Evolutionary conservation across 2,329 filamentous ascomycete species (phyloP), one percentile per base, ranked within the genome.

Genomic region (Colletotrichum falcatum): DNA sequence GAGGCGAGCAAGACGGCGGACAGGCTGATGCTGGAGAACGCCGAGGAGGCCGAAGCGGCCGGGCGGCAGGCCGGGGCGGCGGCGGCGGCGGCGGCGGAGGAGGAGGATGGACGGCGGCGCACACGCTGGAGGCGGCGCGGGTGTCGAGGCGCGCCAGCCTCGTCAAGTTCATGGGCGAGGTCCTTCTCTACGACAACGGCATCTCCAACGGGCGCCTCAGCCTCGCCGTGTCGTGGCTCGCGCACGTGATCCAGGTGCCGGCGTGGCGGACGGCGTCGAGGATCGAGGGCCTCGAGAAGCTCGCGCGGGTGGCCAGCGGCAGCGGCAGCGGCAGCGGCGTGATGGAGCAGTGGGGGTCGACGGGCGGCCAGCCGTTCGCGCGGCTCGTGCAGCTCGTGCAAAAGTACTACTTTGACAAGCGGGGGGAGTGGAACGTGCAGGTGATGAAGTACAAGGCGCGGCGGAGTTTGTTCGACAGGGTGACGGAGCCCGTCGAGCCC

Each of bases 171-270:
- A 62, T 70, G 67, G 53, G 56, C 2, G 64, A 67, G 37, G 48
- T 70, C 30, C 20, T 61, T 42, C 14, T 67, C 20, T 62, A 67
- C 46, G 67, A 70, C 51, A 67, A 46, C 28, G 67, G 67, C 30
- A 58, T 70, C 56, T 67, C 64, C 5, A 63, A 46, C 49, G 44
- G 51, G 35, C 42, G 56, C 26, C 63, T 70, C 46, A 44, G 56
- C 9, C 44, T 67, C 14, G 64, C 53, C 4, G 23, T 56, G n/a
- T 39, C 55, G 26, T 28, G 37, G 37, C 64, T 70, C 18, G 44
- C 42, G 12, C 35, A 39, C 35, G 26, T 67, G 30, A 62, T 70
- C 46, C 58, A 62, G 53, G 42, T 46, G 35, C 37, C 65, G 35
- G 56, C 56, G n/a, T 67, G 44, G 37, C 64, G 67, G 23, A 23